Evolutionary conservation across 2,329 filamentous ascomycete genomes (phyloP).

Genomic region (Coniochaeta sp.): DNA sequence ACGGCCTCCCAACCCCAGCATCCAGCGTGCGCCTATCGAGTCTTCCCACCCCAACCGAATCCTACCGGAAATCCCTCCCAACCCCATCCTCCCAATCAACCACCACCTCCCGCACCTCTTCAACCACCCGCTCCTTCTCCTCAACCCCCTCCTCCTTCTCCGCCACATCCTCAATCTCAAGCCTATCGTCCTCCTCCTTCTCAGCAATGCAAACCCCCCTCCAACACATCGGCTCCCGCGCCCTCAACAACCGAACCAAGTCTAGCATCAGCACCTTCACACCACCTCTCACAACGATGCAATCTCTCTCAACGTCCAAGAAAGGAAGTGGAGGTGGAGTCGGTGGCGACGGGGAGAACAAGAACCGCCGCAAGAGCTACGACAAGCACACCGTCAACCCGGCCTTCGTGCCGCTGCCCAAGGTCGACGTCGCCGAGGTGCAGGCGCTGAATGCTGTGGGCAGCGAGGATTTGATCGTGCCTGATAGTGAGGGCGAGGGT

Average conservation of each 20-base stretch:
- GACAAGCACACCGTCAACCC: conserved; percentile 37
- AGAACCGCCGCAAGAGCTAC: conserved; percentile 2
- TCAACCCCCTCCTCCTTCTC: too few relatives aligned
- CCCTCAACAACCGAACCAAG: conserved; percentile 27
- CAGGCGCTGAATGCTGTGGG: conserved; percentile 43
- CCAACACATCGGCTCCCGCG: conserved; percentile 44
- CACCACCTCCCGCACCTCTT: not conserved
- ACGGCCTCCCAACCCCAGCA: not conserved
- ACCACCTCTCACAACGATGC: conserved; percentile 14
- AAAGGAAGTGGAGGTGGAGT: too few relatives aligned
- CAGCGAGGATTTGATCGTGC: conserved; percentile 51
- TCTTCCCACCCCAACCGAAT: too few relatives aligned
- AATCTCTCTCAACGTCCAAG: conserved; percentile 14
- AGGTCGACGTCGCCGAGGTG: conserved; percentile 45
- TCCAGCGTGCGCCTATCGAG: too few relatives aligned
- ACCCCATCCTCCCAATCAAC: not conserved
- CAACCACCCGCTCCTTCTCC: too few relatives aligned
- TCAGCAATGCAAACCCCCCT: conserved; percentile 34
- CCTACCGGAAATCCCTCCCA: not conserved
- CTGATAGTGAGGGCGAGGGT: conserved; percentile 43
- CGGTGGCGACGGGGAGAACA: too few relatives aligned
- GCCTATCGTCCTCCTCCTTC: not conserved
- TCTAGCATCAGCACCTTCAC: conserved; percentile 15
- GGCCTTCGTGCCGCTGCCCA: conserved; percentile 47
- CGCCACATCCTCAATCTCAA: too few relatives aligned